Base-by-base conservation (phyloP, 108 stramenopile genomes). In the Pseudonitzschia multistriata region DNA sequence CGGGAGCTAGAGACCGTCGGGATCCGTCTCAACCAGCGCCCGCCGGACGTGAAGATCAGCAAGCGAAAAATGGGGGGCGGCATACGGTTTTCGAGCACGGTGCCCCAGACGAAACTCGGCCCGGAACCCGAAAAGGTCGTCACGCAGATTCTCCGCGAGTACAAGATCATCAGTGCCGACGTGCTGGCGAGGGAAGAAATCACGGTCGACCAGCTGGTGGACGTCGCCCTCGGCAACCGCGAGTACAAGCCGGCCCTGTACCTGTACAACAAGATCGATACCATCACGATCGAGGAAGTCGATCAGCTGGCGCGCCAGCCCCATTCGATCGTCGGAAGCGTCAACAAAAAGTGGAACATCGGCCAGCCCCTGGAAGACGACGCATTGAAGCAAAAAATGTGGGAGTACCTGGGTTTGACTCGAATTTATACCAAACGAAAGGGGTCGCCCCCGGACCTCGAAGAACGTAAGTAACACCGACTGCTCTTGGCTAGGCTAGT, bases 231-330 rank as follows among this genome's bases (percentile, higher is more conserved):
- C 17, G 99, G 98, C 8, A 99, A 98, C 71, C 86, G 98, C 21
- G 85, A 87, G 65, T 99, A 99, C 87, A 94, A 96, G 52, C 90
- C 91, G 14, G 96, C 95, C 61, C 68, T 99, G 61, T 99, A 99
- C 73, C 80, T 97, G 27, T 99, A 98, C 93, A 99, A 99, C 81
- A 99, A 99, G 76, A 95, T 98, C 73, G 99, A 99, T 81, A 84
- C 93, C 35, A 80, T 99, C 54, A 96, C 96, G 3, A 92, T 99
- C 49, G 98, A 98, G 81, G 97, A 99, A 77, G 92, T 99, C 27
- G 98, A 98, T 79, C 80, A 88, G 67, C 80, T 99, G 59, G 99
- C 98, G 1, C 83, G 98, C 15, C 88, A 92, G 88, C 97, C 97
- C 14, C 83, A 98, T 81, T 92, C 95, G 15, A 76, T 97, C 30